Conservation (phyloP, 371 early-diverging fungal genomes). For the Mortierella sp. region DNA sequence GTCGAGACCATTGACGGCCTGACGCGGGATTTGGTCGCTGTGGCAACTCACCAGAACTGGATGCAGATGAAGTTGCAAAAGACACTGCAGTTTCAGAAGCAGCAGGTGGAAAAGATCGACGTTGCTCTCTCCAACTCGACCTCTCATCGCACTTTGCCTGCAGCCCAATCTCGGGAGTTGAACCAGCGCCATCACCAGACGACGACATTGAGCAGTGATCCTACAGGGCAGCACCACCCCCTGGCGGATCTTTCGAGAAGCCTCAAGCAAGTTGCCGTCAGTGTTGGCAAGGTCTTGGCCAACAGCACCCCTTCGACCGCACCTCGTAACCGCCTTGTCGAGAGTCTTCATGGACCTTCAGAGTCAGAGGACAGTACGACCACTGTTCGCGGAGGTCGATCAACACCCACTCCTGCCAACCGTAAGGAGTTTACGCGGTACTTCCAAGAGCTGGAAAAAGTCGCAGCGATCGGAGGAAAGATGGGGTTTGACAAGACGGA, state of each 20-base stretch:
- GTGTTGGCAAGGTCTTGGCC: slow-evolving; percentile 49
- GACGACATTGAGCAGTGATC: background rate
- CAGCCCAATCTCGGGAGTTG: background rate
- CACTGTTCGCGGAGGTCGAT: background rate
- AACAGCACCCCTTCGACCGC: slow-evolving; percentile 11
- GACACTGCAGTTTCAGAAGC: slow-evolving; percentile 49
- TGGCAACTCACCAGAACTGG: slow-evolving; percentile 54
- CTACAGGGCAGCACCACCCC: slow-evolving; percentile 10
- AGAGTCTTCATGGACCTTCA: background rate
- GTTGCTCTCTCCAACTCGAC: slow-evolving; percentile 14
- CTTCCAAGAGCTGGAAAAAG: slow-evolving; percentile 51
- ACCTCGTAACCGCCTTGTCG: background rate
- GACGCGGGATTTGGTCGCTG: slow-evolving; percentile 49
- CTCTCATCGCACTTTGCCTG: background rate
- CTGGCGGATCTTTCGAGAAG: slow-evolving; percentile 44
- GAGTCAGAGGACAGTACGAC: background rate
- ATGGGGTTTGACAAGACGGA: slow-evolving; percentile 32
- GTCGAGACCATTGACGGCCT: slow-evolving; percentile 52
- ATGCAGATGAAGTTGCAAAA: slow-evolving; percentile 52
- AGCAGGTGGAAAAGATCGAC: slow-evolving; percentile 48
- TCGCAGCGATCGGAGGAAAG: slow-evolving; percentile 43
- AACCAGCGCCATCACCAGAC: background rate
- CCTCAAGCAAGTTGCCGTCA: slow-evolving; percentile 51
- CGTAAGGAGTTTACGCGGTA: slow-evolving; percentile 46
- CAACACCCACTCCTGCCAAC: slow-evolving; percentile 9